Base-by-base conservation (phyloP, 2,329 filamentous ascomycete species). In the Bipolaris oryzae region DNA sequence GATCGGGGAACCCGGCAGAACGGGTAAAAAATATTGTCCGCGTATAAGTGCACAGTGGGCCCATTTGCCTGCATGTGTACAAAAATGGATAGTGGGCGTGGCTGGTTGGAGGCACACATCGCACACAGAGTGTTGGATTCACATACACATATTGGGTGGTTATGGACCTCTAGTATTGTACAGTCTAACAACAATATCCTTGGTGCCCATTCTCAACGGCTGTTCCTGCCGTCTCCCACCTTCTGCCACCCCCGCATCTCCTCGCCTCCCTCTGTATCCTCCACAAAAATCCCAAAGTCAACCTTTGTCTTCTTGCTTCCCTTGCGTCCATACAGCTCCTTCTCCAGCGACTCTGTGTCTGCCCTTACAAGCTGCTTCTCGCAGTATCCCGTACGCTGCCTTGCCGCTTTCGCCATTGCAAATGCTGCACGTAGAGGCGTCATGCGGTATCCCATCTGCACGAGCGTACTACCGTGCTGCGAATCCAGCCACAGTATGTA, bases 401-500 rank as follows among this genome's bases (percentile, higher is more conserved):
- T 61, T 34, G 69, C 70, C 2, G 66, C 70, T 15, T 58, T 62
- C 3, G 62, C 63, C 15, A 74, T 57, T 1, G 65, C 63, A 51
- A 76, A 72, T 2, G 67, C 70, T 1, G 70, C 70, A 5, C 76
- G 52, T 21, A 77, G 57, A 53, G 72, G 64, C 31, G 67, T 75
- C 60, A 77, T 67, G 15, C 53, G 25, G 25, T 70, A 74, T 1
- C 74, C 73, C 1, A 55, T 54, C 13, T 57, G 61, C 2, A 74
- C 63, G 6, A 76, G 47, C 2, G 48, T 52, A 1, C 68, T 70
- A 16, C 53, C 61, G 31, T 69, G 60, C 43, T 71, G 70, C 10
- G 75, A 67, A 28, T 78, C 69, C 21, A 73, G 61, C 73, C 74
- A 77, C 9, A 77, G 41, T 3, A 64, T 53, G 39, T 75, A 77